These are phyloP conservation scores for Lentinula sp. DNA, from an alignment of 768 basidiomycete genomes.

Conservation along the genomic window DNA sequence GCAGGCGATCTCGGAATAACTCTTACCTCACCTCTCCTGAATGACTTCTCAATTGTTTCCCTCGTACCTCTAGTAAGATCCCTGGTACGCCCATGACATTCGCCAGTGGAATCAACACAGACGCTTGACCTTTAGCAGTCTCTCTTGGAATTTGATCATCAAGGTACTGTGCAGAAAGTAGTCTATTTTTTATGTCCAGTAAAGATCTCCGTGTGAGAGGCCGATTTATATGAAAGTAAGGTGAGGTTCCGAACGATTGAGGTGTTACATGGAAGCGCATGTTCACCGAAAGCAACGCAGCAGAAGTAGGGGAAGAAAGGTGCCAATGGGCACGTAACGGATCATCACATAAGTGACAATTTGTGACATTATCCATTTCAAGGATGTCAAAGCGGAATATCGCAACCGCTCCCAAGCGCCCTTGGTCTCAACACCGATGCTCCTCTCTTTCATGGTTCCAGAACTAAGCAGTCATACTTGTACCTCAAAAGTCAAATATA, in stretches of 20 bases:
- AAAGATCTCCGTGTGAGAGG: slow-evolving; percentile 32
- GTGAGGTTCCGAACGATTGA: neutral
- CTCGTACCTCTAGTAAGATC: slow-evolving; percentile 67
- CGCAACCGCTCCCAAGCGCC: neutral
- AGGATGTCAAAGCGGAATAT: neutral
- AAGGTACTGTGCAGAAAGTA: slow-evolving; percentile 7
- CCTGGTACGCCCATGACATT: slow-evolving; percentile 64
- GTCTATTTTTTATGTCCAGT: slow-evolving; percentile 20
- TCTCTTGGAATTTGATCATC: neutral
- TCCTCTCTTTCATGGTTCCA: no score
- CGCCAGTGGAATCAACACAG: slow-evolving; percentile 73
- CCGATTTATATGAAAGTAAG: slow-evolving; percentile 17
- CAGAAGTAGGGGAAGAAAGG: neutral
- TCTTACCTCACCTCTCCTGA: slow-evolving; percentile 80
- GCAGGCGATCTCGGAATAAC: neutral
- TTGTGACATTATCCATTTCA: neutral
- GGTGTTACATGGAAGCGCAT: neutral
- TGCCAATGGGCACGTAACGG: neutral
- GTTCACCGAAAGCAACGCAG: neutral
- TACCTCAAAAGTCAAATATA: no score
- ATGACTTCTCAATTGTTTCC: slow-evolving; percentile 57
- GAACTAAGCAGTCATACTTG: no score
- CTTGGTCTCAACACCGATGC: no score
- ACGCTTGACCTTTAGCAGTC: slow-evolving; percentile 39
- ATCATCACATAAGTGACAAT: neutral